Base-by-base conservation (phyloP, 345 rosid species). In the Salix exigua region DNA sequence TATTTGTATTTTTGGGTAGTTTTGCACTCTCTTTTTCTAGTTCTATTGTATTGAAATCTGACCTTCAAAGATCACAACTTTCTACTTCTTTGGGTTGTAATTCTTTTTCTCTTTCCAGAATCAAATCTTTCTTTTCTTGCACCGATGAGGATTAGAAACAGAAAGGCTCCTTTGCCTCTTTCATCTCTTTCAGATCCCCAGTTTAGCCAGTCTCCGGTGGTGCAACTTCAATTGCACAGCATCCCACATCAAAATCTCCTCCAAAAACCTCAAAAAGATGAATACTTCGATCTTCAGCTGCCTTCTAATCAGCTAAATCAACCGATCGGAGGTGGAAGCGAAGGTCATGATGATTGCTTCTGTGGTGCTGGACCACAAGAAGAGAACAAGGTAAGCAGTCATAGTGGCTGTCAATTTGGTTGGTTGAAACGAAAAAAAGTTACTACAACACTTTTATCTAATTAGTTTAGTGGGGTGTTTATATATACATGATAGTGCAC, bases 141-240 rank as follows among this genome's bases (percentile, higher is more conserved):
- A 78, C 74, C 80, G 77, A 96, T 96, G 99, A 96, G 99, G 92
- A 93, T 93, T 90, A 89, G 99, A 73, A 96, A 93, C 83, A 87
- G 99, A 80, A 87, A 85, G 81, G 91, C 79, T 16, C 96, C 91
- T 33, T 83, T 90, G 16, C 90, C 99, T 48, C 86, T 91, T 48
- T 88, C 97, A 12, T 87, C 96, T 68, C 79, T 90, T 55, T 87
- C 96, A 88, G 97, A 92, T 93, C 97, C 89, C 92, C 83, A 82
- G 88, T 78, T 67, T 60, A 77, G 79, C 88, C 82, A 72, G 38
- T 60, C 88, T 71, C 91, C 91, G 78, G 75, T 82, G 87, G 91
- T 91, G 93, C 91, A 88, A 88, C 82, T 88, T 67, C 83, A 70
- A 21, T 78, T 68, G 1, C 35, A 58, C 44, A 13, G 5, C 13